A percentile compares a stretch with the other conserved stretches of the same genome.
These are phyloP conservation scores for Wickerhamomyces chaumierensis DNA, from an alignment of 805 yeast genomes.

Conservation along the genomic window DNA sequence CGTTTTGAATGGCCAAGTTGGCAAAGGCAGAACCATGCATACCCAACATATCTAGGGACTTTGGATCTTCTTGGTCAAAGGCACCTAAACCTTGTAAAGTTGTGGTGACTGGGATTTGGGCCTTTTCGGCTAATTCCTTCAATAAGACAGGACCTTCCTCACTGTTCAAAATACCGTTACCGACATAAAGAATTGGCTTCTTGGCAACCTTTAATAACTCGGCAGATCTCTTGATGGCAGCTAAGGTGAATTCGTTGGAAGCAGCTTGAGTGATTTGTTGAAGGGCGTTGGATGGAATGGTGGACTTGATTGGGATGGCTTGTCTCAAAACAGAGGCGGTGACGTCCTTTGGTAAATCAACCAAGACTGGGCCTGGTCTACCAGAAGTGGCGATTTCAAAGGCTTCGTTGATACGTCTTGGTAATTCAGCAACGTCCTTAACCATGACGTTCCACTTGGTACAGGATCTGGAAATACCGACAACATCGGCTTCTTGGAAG, in stretches of 20 bases:
- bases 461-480: conserved; percentile 94
- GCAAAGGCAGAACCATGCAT: conserved; percentile 98
- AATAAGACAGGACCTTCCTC: conserved; percentile 71
- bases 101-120: conserved; percentile 92
- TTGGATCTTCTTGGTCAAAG: conserved; percentile 83
- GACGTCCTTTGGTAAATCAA: conserved; percentile 95
- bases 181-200: conserved; percentile 82
- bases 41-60: conserved; percentile 92
- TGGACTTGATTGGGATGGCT: conserved; percentile 72
- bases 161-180: conserved; percentile 78
- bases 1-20: conserved; percentile 85
- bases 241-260: conserved; percentile 62
- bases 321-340: conserved; percentile 82
- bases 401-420: conserved; percentile 93
- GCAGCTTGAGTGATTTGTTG: conserved; percentile 58
- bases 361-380: conserved; percentile 97
- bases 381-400: conserved; percentile 94
- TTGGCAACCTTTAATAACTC: conserved; percentile 70
- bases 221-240: conserved; percentile 70
- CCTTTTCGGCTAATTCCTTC: conserved; percentile 80
- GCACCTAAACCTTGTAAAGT: conserved; percentile 91
- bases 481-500: conserved; percentile 97
- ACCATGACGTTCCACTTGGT: conserved; percentile 99
- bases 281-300: conserved; percentile 64
- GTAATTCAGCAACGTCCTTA: conserved; percentile 85